Evolutionary conservation across 129 eudicot species (phyloP), one percentile per base, ranked within the genome.

Genomic region (Flaveria sonorensis): DNA sequence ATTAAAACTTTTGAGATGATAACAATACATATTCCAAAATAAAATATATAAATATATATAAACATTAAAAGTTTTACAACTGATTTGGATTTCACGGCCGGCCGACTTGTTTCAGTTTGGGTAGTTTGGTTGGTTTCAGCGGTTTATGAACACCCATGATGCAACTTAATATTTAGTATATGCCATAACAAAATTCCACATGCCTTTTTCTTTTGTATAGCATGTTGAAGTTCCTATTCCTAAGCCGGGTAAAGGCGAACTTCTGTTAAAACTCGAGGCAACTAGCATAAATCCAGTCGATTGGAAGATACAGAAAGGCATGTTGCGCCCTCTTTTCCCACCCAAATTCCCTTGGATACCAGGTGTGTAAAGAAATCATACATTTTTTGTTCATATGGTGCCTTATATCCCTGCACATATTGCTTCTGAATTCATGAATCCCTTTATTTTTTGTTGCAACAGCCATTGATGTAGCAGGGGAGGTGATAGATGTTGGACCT

Each of bases 381-480:
- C 28, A 12, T 30, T 60, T 8, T 40, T 67, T 48, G 32, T 52
- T 12, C 66, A 40, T 21, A 46, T n/a, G 16, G 16, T 21, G 53
- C 76, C 70, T 45, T 60, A 56, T 23, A 19, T 26, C 14, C 70
- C 23, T 43, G 16, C 75, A 40, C 6, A 6, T 23, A 39, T 12
- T 82, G 64, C 28, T 65, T 51, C 45, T 19, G 16, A 71, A 20
- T 11, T 64, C 65, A 18, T 1, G 13, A 61, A 70, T 42, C 50
- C 42, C 0, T 16, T 59, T 47, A 10, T 20, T 36, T 10, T 20
- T 4, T 73, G 53, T 42, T 79, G 77, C 50, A 46, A 68, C 86
- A 90, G 96, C 85, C 36, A 81, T 87, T 75, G 96, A 90, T 84
- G 81, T 90, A 50, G 96, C 92, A 11, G 96, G 96, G 78, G 96